Evolutionary conservation across 2,329 filamentous ascomycete genomes (phyloP).

Genomic region (Neurospora sp.): DNA sequence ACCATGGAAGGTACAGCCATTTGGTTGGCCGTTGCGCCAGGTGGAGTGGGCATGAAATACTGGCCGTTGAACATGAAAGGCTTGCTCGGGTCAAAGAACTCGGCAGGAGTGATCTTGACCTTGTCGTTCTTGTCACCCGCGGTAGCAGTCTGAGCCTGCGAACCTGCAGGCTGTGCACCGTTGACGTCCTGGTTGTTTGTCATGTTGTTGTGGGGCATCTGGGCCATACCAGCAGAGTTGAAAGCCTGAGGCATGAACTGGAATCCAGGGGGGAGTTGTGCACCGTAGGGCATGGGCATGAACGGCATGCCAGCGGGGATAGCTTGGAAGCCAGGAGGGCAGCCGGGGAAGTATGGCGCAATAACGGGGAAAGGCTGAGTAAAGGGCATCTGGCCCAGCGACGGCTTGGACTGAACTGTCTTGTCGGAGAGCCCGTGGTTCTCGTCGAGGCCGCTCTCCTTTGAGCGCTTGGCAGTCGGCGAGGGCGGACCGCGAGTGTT

Average conservation of each 20-base stretch:
- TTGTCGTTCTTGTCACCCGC: slow-evolving; percentile 22
- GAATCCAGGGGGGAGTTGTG: slow-evolving; percentile 21
- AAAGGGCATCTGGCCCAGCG: slow-evolving; percentile 4
- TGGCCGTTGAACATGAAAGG: slow-evolving; percentile 29
- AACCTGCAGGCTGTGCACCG: slow-evolving; percentile 8
- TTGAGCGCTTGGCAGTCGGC: slow-evolving; percentile 40
- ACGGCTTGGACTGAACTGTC: slow-evolving; percentile 6
- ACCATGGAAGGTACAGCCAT: slow-evolving; percentile 17
- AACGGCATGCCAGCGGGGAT: slow-evolving; percentile 26
- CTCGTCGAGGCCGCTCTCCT: slow-evolving; percentile 26
- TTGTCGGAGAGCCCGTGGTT: slow-evolving; percentile 13
- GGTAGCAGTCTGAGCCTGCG: slow-evolving; percentile 3
- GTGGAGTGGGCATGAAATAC: slow-evolving; percentile 23
- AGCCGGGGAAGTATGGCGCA: slow-evolving; percentile 20
- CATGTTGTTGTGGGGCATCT: slow-evolving; percentile 6
- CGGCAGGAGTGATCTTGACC: slow-evolving; percentile 28
- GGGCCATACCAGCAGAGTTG: slow-evolving; percentile 5
- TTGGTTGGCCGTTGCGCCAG: slow-evolving; percentile 13
- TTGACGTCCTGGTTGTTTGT: slow-evolving; percentile 18
- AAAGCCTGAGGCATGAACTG: slow-evolving; percentile 13
- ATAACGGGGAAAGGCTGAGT: slow-evolving; percentile 15
- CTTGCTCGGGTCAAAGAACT: slow-evolving; percentile 35
- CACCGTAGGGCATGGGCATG: slow-evolving; percentile 31
- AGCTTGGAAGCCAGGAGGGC: slow-evolving; percentile 19
- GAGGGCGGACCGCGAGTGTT: slow-evolving; percentile 47